Conservation (phyloP, 192 early-diverging fungal species). For the Coemansia sp. region DNA sequence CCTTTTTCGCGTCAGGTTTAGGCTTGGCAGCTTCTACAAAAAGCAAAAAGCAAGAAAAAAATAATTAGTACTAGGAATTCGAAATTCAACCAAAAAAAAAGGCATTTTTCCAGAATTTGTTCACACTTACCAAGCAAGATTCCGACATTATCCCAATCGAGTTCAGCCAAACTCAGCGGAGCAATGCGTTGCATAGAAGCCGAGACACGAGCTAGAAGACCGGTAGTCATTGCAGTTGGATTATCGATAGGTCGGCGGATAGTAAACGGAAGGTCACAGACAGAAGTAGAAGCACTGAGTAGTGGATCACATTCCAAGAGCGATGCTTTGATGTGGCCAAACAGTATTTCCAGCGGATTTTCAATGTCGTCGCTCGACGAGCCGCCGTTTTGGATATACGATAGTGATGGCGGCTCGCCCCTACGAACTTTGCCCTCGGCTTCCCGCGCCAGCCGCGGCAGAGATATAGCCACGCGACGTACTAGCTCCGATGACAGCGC, state of each 20-base stretch:
- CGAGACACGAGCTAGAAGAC: constrained; percentile 36
- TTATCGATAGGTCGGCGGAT: constrained; percentile 34
- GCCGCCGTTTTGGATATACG: background rate
- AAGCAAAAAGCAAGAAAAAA: background rate
- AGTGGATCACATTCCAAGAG: constrained; percentile 14
- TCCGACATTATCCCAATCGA: constrained; percentile 95
- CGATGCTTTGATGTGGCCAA: constrained; percentile 25
- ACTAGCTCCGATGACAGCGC: constrained; percentile 55
- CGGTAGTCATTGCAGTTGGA: constrained; percentile 12
- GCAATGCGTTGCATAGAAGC: constrained; percentile 81
- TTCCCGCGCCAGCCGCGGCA: constrained; percentile 45
- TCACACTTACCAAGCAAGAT: constrained; percentile 60
- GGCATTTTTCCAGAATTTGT: background rate
- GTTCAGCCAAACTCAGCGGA: constrained; percentile 78
- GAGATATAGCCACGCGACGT: constrained; percentile 43
- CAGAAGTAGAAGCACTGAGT: constrained; percentile 8
- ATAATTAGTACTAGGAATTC: constrained; percentile 6
- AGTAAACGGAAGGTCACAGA: constrained; percentile 32
- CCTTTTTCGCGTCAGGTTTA: constrained; percentile 63
- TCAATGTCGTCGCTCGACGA: background rate
- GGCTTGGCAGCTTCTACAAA: constrained; percentile 79
- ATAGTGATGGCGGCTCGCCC: constrained; percentile 11
- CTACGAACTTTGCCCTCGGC: constrained; percentile 10
- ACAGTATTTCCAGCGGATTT: constrained; percentile 30
- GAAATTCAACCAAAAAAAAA: background rate